Base-by-base conservation (phyloP, 177 flowering plant species). In the Vitis hybrid region DNA sequence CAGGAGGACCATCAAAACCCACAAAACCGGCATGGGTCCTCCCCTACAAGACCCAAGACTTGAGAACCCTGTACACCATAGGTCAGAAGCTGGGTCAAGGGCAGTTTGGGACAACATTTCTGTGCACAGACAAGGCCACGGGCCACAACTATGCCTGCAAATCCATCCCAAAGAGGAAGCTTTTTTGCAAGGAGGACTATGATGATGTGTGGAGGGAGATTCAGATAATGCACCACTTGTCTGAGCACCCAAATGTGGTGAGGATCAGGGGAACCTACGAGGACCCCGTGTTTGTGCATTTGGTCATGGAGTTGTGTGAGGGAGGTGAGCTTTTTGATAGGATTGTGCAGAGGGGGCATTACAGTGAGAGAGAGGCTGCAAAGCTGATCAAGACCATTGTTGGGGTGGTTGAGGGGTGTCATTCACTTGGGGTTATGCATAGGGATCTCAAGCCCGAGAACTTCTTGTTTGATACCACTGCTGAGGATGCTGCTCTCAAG, bases 381-480 rank as follows among this genome's bases (percentile, higher is more conserved):
- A 70, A 70, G 74, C 15, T 79, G 62, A 69, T 70, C 1, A 72
- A 70, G 67, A 73, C 71, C 21, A 75, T 79, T 65, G 74, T 79
- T 52, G 76, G 66, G 18, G 74, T 79, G 30, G 76, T 75, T 11
- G 72, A 79, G 70, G 70, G 68, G 59, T 79, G 81, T 27, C 81
- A 79, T 64, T 79, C 81, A 11, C 81, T 79, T 62, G 79, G 80
- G 57, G 80, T 77, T 15, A 70, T 77, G 68, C 80, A 77, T 52
- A 77, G 80, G 19, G 78, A 75, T 60, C 74, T 78, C 8, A 78
- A 78, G 71, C 81, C 81, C 52, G 81, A 78, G 78, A 79, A 79
- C 32, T 79, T 79, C 74, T 66, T 79, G 72, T 73, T 79, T 63
- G 56, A 54, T 49, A 62, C 50, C 21, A 52, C 24, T 30, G 74